Percentiles rank a stretch among this genome's conserved stretches.
These are phyloP conservation scores for Malassezia pachydermatis DNA, from an alignment of 1,284 basidiomycete species.

Conservation along the genomic window DNA sequence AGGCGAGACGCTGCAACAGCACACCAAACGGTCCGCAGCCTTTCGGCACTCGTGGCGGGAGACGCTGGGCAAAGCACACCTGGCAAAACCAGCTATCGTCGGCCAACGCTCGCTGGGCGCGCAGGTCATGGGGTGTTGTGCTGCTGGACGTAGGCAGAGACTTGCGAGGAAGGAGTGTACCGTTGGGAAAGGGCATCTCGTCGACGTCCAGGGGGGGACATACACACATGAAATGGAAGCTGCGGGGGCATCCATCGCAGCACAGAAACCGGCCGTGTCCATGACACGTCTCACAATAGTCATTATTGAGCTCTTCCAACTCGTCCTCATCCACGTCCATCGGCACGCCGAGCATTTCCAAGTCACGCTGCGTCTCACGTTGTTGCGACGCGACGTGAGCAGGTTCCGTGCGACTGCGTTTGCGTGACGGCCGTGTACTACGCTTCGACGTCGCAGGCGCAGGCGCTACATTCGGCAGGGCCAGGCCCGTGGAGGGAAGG, in stretches of 20 bases:
- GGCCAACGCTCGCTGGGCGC: conserved; percentile 9
- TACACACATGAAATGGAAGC: conserved; percentile 91
- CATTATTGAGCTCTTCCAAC: conserved; percentile 59
- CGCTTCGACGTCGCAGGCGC: neutral
- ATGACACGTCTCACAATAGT: conserved; percentile 84
- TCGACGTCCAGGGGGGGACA: conserved; percentile 82
- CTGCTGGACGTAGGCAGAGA: neutral
- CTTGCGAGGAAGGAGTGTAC: conserved; percentile 20
- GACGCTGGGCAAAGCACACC: conserved; percentile 53
- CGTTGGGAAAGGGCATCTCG: conserved; percentile 56
- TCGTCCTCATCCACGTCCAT: conserved; percentile 7
- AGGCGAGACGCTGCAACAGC: conserved; percentile 60
- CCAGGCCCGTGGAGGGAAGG: conserved; percentile 1
- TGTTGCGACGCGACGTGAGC: neutral
- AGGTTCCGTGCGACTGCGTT: neutral
- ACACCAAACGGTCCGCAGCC: conserved; percentile 50
- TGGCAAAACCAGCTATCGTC: conserved; percentile 71
- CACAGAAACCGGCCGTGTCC: conserved; percentile 61
- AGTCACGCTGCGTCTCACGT: neutral
- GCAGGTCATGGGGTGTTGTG: conserved; percentile 1
- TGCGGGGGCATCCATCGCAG: conserved; percentile 90
- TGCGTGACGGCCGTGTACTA: neutral
- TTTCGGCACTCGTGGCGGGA: conserved; percentile 23
- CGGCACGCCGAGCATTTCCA: neutral
- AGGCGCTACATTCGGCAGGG: neutral